These are phyloP conservation scores for Prinsepia uniflora DNA, from an alignment of 306 rosid species.

Conservation along the genomic window DNA sequence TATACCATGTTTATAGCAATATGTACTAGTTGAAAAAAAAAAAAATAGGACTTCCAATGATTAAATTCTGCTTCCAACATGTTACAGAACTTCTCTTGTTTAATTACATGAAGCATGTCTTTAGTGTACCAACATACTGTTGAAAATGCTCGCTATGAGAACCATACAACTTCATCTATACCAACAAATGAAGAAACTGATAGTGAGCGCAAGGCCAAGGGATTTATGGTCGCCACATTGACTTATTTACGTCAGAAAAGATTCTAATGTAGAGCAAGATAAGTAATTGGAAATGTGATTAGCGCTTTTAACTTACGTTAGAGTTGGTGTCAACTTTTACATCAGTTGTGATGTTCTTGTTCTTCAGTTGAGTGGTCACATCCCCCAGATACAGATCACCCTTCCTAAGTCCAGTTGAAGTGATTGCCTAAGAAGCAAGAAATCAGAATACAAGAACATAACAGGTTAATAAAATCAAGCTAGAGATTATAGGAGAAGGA, in stretches of 20 bases:
- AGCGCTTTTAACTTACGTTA: slow-evolving; percentile 47
- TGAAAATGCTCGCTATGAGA: not conserved
- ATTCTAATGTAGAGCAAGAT: not conserved
- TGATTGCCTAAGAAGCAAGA: slow-evolving; percentile 47
- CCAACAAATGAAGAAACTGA: no score
- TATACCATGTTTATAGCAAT: not conserved
- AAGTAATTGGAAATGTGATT: not conserved
- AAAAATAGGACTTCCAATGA: not conserved
- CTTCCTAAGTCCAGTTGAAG: slow-evolving; percentile 75
- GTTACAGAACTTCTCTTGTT: not conserved
- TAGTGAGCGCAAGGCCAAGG: not conserved
- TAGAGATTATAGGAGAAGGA: not conserved
- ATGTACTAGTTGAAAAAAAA: not conserved
- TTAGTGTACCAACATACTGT: not conserved
- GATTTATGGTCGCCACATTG: not conserved
- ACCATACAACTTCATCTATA: not conserved
- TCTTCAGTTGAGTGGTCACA: slow-evolving; percentile 74
- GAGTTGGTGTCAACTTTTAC: slow-evolving; percentile 86
- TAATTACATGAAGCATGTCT: not conserved
- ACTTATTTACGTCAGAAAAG: not conserved
- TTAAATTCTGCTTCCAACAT: not conserved
- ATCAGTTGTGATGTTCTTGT: slow-evolving; percentile 89
- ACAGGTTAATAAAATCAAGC: not conserved
- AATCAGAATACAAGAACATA: slow-evolving; percentile 13
- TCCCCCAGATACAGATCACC: slow-evolving; percentile 73